These are phyloP conservation scores for Dictyostelium intermedium DNA, from an alignment of 78 protist species.

Conservation along the genomic window DNA sequence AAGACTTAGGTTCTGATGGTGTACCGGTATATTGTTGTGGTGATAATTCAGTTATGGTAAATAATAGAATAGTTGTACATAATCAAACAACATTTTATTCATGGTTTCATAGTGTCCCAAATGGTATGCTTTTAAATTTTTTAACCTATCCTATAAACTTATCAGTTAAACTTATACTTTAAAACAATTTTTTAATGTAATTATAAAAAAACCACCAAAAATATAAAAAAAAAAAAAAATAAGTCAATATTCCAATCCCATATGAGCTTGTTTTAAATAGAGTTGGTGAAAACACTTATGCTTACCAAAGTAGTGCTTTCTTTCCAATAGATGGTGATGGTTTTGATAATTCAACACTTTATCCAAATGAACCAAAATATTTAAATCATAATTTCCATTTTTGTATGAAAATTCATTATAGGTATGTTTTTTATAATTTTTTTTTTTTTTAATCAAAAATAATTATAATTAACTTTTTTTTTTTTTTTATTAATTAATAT, in stretches of 20 bases:
- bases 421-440: not conserved
- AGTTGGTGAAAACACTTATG: not conserved
- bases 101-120: not conserved
- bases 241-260: not conserved
- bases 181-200: too few relatives aligned
- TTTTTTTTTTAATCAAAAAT: too few relatives aligned
- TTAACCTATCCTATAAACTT: too few relatives aligned
- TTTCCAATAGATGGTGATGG: slow-evolving; percentile 13
- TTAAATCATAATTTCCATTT: not conserved
- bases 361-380: not conserved
- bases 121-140: not conserved
- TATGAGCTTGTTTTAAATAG: not conserved
- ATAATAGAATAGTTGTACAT: not conserved
- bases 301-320: not conserved
- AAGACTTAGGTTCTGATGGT: not conserved
- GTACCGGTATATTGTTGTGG: not conserved
- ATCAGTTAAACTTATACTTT: too few relatives aligned
- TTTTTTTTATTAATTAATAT: too few relatives aligned
- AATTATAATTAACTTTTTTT: too few relatives aligned
- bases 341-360: not conserved
- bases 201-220: too few relatives aligned
- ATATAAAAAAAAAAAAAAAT: not conserved
- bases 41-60: not conserved
- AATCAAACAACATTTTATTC: not conserved
- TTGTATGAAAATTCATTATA: slow-evolving; percentile 23